Conservation (phyloP, 768 basidiomycete species). For the Pleurotus cornucopiae region DNA sequence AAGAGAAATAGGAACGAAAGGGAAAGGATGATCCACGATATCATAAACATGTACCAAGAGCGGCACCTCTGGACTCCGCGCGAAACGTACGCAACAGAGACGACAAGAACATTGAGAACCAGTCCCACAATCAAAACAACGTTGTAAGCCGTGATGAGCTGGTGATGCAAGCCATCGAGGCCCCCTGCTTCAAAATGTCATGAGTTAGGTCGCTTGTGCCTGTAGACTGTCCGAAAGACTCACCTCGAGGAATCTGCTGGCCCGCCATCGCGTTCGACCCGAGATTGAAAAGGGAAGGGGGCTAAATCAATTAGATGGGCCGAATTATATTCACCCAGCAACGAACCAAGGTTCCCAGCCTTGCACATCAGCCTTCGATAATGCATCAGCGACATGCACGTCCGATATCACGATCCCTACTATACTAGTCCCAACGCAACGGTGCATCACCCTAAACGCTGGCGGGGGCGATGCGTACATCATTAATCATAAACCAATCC, state of each 20-base stretch:
- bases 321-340: no score
- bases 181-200: neutral
- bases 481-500: neutral
- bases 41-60: constrained; percentile 7
- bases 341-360: no score
- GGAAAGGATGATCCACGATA: constrained; percentile 7
- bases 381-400: no score
- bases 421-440: neutral
- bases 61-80: neutral
- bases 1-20: constrained; percentile 4
- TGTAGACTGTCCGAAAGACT: neutral
- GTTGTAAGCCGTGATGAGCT: neutral
- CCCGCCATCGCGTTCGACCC: constrained; percentile 1
- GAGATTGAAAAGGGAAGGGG: no score
- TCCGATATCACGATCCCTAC: no score
- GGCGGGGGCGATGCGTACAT: no score
- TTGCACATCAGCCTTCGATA: no score
- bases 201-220: neutral
- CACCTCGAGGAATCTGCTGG: neutral
- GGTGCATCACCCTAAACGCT: neutral
- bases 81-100: neutral
- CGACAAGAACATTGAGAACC: constrained; percentile 1
- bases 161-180: neutral
- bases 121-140: neutral
- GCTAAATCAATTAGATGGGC: no score